These are phyloP conservation scores for Phragmites australis DNA, from an alignment of 176 grass and related monocot genomes.

Conservation along the genomic window DNA sequence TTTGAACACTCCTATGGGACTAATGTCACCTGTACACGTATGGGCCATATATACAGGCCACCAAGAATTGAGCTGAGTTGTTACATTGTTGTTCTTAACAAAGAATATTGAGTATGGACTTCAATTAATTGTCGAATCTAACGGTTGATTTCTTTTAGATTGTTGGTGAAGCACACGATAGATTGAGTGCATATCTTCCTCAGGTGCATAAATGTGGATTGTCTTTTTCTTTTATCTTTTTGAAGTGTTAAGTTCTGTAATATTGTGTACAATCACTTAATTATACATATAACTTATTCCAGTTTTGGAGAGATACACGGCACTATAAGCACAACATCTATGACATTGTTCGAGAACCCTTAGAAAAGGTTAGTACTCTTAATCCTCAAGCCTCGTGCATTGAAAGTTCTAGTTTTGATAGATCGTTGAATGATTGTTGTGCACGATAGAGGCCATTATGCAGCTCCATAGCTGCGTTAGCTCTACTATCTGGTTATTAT, in stretches of 20 bases:
- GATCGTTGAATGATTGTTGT: too few relatives aligned
- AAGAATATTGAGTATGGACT: too few relatives aligned
- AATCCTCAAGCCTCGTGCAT: too few relatives aligned
- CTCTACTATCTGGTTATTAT: too few relatives aligned
- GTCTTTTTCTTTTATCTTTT: too few relatives aligned
- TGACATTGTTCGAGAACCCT: slow-evolving; percentile 5
- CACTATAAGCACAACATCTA: not conserved
- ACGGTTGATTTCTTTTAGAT: not conserved
- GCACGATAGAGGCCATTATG: too few relatives aligned
- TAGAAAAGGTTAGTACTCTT: not conserved
- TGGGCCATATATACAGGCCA: not conserved
- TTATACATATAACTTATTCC: not conserved
- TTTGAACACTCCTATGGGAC: not conserved
- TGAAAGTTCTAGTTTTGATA: too few relatives aligned
- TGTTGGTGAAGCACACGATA: not conserved
- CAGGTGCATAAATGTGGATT: not conserved
- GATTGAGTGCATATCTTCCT: slow-evolving; percentile 13
- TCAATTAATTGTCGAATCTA: not conserved
- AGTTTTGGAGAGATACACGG: slow-evolving; percentile 10
- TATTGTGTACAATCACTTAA: not conserved
- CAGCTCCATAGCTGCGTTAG: too few relatives aligned
- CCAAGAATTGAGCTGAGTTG: not conserved
- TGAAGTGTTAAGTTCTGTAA: not conserved
- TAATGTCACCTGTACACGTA: not conserved
- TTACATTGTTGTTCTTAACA: too few relatives aligned